Evolutionary conservation across 306 rosid genomes (phyloP), one percentile per base, ranked within the genome.

Genomic region (Sechiopsis laciniata): DNA sequence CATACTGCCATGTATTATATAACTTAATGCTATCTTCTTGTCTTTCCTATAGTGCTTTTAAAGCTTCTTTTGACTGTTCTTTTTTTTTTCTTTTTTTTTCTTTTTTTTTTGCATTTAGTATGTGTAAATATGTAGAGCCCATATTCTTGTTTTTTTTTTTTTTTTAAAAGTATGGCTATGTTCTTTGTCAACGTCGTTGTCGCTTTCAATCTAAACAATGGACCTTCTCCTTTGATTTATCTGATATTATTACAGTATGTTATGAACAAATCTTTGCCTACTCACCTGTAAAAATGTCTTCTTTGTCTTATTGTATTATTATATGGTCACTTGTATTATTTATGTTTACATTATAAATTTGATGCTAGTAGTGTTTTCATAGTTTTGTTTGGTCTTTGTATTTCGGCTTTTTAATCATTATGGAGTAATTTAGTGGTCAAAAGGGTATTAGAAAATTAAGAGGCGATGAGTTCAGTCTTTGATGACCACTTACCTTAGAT

Each of bases 191-290:
- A 60, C 66, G 42, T 60, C 66, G 24, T 60, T 60, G 42, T 60
- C 66, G 66, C 15, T 3, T 57, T 5, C 75, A 78, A 60, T 71
- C 78, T 80, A 20, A 66, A 11, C 26, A 17, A 16, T 65, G 16
- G 71, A 21, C 10, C 42, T 32, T 32, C 37, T 32, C 19, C 20
- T 63, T 37, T 14, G 37, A 16, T 63, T 63, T 51, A 51, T 51
- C 54, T 51, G 16, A 54, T 54, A 46, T 26, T 26, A 2, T 54
- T 20, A 16, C 20, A 7, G 21, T 6, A 53, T 16, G 16, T 54
- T 16, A 0, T 54, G 9, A 54, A n/a, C 20, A 54, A n/a, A n/a
- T 15, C 21, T n/a, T 54, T n/a, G 3, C 10, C 10, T 16, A 6
- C 58, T 55, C 21, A 8, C 24, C 22, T 7, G 3, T 55, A n/a